phyloP scores from a whole-genome alignment of 441 rosid species.

The Gossypium laxum region DNA sequence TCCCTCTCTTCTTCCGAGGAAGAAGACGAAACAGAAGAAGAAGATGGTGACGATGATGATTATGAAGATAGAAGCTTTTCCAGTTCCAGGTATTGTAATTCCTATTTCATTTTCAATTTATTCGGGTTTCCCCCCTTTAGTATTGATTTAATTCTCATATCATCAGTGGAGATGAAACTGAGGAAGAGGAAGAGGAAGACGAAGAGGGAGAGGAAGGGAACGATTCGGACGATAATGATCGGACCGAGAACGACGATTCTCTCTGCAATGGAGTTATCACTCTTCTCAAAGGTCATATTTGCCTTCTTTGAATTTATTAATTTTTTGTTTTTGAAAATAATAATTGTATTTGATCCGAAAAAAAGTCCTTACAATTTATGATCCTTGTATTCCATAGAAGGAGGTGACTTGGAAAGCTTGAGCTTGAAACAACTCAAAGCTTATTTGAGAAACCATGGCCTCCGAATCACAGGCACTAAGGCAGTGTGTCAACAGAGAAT shows the following conservation, averaged over 20 bases:
- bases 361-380: neutral
- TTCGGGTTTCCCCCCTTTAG: neutral
- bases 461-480: slow-evolving; percentile 28
- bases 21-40: slow-evolving; percentile 21
- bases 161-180: slow-evolving; percentile 12
- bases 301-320: slow-evolving; percentile 1
- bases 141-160: neutral
- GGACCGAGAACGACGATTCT: slow-evolving; percentile 19
- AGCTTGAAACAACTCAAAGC: slow-evolving; percentile 13
- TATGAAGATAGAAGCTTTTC: slow-evolving; percentile 17
- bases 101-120: neutral
- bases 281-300: slow-evolving; percentile 32
- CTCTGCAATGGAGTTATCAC: slow-evolving; percentile 23
- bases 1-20: slow-evolving; percentile 22
- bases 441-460: slow-evolving; percentile 16
- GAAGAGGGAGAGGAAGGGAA: slow-evolving; percentile 1
- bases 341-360: neutral
- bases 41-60: slow-evolving; percentile 4
- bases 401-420: slow-evolving; percentile 8
- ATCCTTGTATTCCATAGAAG: slow-evolving; percentile 2
- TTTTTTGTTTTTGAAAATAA: neutral
- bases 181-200: neutral
- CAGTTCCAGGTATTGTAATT: slow-evolving; percentile 13
- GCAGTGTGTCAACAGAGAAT: slow-evolving; percentile 28
- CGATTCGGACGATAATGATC: slow-evolving; percentile 10